These are phyloP conservation scores for Taphrina confusa DNA, from an alignment of 1,139 yeast species.

Conservation along the genomic window DNA sequence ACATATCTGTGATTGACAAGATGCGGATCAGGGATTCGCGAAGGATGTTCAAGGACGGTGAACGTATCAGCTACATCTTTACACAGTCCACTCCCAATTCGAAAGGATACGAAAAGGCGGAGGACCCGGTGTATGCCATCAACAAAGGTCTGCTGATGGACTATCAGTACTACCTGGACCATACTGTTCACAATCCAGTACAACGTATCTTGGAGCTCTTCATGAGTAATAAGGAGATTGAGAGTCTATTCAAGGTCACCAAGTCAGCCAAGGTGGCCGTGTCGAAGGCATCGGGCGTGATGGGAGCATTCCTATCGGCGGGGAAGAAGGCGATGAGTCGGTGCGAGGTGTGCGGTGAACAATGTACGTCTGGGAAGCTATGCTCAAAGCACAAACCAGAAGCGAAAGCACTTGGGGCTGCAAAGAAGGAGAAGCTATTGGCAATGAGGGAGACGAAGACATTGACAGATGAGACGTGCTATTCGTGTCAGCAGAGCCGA, in stretches of 20 bases:
- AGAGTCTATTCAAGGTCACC: constrained; percentile 22
- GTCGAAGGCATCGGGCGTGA: constrained; percentile 29
- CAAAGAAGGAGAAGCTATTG: constrained; percentile 4
- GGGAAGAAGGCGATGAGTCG: constrained; percentile 28
- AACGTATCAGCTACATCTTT: constrained; percentile 28
- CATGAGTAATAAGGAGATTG: constrained; percentile 27
- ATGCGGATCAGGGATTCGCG: constrained; percentile 18
- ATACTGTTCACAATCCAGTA: constrained; percentile 31
- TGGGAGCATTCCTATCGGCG: constrained; percentile 32
- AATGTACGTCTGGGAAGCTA: constrained; percentile 19
- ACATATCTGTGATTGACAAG: constrained; percentile 32
- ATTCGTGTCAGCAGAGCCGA: constrained; percentile 21
- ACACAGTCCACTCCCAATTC: constrained; percentile 27
- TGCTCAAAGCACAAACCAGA: constrained; percentile 12
- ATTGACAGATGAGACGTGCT: constrained; percentile 12
- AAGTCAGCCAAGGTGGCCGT: constrained; percentile 23
- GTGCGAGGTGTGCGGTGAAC: constrained; percentile 31
- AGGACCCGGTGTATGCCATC: constrained; percentile 31
- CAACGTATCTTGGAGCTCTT: constrained; percentile 24
- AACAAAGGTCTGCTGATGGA: constrained; percentile 24
- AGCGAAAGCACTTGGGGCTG: not conserved
- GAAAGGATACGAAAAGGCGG: constrained; percentile 32
- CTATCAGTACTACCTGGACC: constrained; percentile 29
- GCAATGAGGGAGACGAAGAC: not conserved
- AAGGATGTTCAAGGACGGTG: constrained; percentile 24